Evolutionary conservation across 2,329 filamentous ascomycete genomes (phyloP), one percentile per base, ranked within the genome.

Genomic region (Penicillium sp.): DNA sequence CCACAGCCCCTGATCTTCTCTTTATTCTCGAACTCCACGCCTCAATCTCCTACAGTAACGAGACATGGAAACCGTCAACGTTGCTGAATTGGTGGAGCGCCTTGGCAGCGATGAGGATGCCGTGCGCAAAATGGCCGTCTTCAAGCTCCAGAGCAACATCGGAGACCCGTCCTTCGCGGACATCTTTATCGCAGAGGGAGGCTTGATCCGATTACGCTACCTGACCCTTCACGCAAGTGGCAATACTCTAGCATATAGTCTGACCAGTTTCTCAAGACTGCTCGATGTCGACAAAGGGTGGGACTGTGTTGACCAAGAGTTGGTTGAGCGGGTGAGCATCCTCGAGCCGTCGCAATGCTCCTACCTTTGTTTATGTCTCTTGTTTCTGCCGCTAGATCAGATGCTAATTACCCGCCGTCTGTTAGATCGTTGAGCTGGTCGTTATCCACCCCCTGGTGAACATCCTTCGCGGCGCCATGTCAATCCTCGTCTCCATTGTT

Each of bases 231-330:
- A 85, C 61, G 87, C 92, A 29, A 89, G 84, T 53, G 94, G 94
- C 55, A 99, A 99, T 74, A 97, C 94, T 1, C 81, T 99, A 69
- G 94, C 94, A 57, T 99, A 99, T 76, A 90, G 92, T 58, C 80
- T 99, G 56, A 93, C 96, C 62, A 94, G 90, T 66, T 82, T 97
- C 65, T 90, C 87, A 53, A 84, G 91, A 53, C 77, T 99, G 56
- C 80, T 99, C 58, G 94, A 99, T 76, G 89, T 97, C 36, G 94
- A 97, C 76, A 96, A 97, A 83, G 94, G 94, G 55, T 99, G 94
- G 94, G 92, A 97, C 60, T 78, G 74, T 60, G 76, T 81, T 47
- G 78, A 79, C 59, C 70, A 76, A 56, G 76, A 79, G 57, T 67
- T 81, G 55, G 76, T 88, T 55, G 79, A 83, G 70, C 79, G 84